Base-by-base conservation (phyloP, 805 yeast species). In the Crinitomyces ghanaensis region DNA sequence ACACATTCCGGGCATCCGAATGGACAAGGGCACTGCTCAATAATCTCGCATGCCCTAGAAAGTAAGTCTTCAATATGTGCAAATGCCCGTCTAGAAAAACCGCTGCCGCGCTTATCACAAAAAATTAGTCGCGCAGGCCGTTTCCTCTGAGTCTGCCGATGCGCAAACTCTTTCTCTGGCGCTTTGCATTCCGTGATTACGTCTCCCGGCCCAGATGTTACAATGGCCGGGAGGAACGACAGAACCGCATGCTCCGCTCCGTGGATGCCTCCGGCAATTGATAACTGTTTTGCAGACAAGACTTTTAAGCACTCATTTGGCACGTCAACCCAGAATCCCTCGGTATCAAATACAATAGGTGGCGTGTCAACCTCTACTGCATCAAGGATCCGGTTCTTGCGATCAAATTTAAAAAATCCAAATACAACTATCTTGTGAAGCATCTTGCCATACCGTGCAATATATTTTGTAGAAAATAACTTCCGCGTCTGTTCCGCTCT, bases 111-210 rank as follows among this genome's bases (percentile, higher is more conserved):
- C 1, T 83, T 67, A 53, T 91, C 97, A 49, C 74, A 75, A 44
- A 91, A 80, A 1, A 86, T 73, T 31, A 91, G 59, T 34, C 98
- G 62, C 0, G 93, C 94, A 0, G 97, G 97, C 26, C 99, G 60
- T 36, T 69, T 71, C 26, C 98, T 60, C 12, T 57, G 55, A 0
- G 88, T 68, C 48, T 80, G 80, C 19, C 84, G 57, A 31, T 68
- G 66, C 1, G 95, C 82, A 63, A 88, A 82, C 51, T 91, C 99
- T 48, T 91, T 91, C 43, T 85, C 94, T 0, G 98, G 96, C 0
- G 97, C 96, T 49, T 91, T 91, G 56, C 99, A 91, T 54, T 91
- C 99, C 0, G 97, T 83, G 28, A 70, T 71, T 9, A 91, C 66
- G 45, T 91, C 98, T 2, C 49, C 51, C 1, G 56, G 54, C 1